phyloP scores from a whole-genome alignment of 768 basidiomycete species.

The Pleurotus ostreatus region DNA sequence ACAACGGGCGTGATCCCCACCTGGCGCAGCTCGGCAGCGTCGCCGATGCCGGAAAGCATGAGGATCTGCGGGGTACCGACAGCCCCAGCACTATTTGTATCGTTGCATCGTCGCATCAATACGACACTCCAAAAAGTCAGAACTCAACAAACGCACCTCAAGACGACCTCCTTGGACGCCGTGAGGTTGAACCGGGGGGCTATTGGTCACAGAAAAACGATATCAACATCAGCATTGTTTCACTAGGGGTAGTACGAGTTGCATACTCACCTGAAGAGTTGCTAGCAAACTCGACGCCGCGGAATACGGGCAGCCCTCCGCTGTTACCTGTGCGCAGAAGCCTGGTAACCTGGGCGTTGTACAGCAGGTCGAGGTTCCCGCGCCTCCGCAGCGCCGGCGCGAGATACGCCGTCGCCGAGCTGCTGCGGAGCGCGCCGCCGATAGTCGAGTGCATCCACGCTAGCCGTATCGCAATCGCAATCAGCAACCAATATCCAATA shows the following conservation, averaged over 20 bases:
- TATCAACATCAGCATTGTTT: not conserved
- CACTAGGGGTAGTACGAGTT: not conserved
- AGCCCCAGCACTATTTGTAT: conserved; percentile 29
- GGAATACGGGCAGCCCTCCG: conserved; percentile 14
- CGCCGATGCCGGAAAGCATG: conserved; percentile 51
- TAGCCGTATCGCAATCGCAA: not conserved
- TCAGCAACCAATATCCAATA: too few species aligned
- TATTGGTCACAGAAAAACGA: not conserved
- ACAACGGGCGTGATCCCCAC: conserved; percentile 36
- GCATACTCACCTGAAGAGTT: conserved; percentile 9
- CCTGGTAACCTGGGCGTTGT: conserved; percentile 27
- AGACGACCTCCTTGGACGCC: conserved; percentile 19
- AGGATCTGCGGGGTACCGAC: conserved; percentile 48
- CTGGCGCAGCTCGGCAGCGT: conserved; percentile 36
- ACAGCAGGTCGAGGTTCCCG: conserved; percentile 31
- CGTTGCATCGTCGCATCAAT: not conserved
- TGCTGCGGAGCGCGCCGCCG: conserved; percentile 26
- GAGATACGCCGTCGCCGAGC: conserved; percentile 33
- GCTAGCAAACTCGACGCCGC: conserved; percentile 18
- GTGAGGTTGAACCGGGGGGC: conserved; percentile 4
- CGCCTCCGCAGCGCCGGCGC: conserved; percentile 21
- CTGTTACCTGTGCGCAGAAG: conserved; percentile 16
- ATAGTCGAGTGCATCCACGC: conserved; percentile 30
- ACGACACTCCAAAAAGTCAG: too few species aligned
- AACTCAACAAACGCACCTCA: conserved; percentile 3